Evolutionary conservation across 75 land plant genomes (phyloP).

Genomic region (Pinus tabuliformis): DNA sequence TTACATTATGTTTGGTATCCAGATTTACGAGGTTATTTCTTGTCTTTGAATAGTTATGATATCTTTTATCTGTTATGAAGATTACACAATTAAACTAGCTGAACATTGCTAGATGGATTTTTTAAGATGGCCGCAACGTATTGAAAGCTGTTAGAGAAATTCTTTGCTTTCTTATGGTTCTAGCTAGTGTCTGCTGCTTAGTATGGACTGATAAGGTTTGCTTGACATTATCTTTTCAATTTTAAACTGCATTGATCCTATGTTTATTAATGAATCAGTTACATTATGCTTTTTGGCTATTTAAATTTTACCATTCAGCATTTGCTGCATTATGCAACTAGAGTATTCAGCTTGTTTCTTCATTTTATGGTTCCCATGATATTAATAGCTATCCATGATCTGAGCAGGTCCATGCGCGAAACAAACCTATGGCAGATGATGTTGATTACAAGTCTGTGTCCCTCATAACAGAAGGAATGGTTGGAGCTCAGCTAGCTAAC

Average conservation of each 20-base stretch:
- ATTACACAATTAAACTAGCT: neutral
- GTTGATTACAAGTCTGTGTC: constrained; percentile 85
- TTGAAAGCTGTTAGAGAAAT: neutral
- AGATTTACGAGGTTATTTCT: neutral
- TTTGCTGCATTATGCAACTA: neutral
- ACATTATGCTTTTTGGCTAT: neutral
- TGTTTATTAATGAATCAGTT: neutral
- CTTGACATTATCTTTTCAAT: neutral
- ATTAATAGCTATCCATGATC: neutral
- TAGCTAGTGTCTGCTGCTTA: neutral
- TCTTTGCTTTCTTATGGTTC: neutral
- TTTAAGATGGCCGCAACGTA: neutral
- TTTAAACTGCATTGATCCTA: neutral
- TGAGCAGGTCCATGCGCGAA: constrained; percentile 84
- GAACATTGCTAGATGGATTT: neutral
- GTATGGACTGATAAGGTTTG: neutral
- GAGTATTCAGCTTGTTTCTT: neutral
- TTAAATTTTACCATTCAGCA: neutral
- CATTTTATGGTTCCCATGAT: neutral
- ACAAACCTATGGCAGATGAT: constrained; percentile 94
- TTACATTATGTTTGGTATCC: neutral
- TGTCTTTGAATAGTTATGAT: neutral
- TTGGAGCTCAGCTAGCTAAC: constrained; percentile 95
- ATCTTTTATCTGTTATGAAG: neutral
- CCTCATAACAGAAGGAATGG: constrained; percentile 83